Percentiles rank a stretch among this genome's conserved stretches.
Conservation (phyloP, 768 basidiomycete species). For the Multifurca ochricompacta region DNA sequence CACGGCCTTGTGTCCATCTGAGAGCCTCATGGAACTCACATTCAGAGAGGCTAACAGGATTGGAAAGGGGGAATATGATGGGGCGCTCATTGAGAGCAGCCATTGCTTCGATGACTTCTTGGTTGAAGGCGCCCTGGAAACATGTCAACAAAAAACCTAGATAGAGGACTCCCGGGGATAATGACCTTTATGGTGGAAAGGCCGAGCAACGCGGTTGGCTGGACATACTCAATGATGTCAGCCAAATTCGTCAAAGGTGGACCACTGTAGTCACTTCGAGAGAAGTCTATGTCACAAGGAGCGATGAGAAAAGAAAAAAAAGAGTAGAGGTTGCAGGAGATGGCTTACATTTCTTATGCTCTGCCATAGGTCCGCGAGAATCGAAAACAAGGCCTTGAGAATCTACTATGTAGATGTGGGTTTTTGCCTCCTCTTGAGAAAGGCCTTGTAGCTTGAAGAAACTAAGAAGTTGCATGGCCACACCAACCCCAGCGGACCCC, state of each 20-base stretch:
- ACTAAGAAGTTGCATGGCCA: constrained; percentile 80
- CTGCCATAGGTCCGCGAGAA: constrained; percentile 61
- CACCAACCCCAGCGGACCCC: constrained; percentile 87
- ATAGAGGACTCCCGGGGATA: not conserved
- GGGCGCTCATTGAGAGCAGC: constrained; percentile 70
- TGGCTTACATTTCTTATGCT: constrained; percentile 72
- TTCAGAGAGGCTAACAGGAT: constrained; percentile 77
- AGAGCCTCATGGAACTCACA: constrained; percentile 75
- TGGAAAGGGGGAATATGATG: constrained; percentile 90
- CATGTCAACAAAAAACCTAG: not conserved
- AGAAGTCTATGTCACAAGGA: constrained; percentile 51
- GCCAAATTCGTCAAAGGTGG: constrained; percentile 66
- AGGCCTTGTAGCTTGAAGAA: constrained; percentile 83
- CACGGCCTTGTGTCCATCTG: constrained; percentile 58
- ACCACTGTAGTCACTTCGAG: constrained; percentile 71
- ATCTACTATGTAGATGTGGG: constrained; percentile 76
- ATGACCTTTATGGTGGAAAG: constrained; percentile 72
- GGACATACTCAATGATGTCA: constrained; percentile 72
- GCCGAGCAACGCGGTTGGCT: constrained; percentile 84
- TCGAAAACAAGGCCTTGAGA: constrained; percentile 81
- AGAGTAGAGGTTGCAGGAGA: not conserved
- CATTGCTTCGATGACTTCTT: constrained; percentile 68
- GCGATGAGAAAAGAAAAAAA: not conserved
- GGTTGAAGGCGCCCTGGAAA: constrained; percentile 60
- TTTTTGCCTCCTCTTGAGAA: constrained; percentile 66